Evolutionary conservation across 169 alveolate genomes (phyloP).

Genomic region (Babesia bigemina): DNA sequence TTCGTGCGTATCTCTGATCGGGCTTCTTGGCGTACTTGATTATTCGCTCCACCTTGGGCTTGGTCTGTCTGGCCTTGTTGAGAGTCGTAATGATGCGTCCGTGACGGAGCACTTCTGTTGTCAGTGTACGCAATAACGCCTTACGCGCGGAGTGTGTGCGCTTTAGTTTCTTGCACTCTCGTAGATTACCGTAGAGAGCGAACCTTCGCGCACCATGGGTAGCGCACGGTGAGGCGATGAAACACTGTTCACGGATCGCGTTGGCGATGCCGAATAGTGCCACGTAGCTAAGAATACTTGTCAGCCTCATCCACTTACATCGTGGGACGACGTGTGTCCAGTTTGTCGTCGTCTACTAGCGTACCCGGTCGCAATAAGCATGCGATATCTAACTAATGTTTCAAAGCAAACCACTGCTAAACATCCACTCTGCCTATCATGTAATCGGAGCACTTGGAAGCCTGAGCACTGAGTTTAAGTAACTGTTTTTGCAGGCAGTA

Average conservation of each 20-base stretch:
- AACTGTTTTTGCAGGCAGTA: too few relatives aligned
- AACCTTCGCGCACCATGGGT: background rate
- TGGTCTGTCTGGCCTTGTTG: constrained; percentile 78
- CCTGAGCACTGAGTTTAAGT: too few relatives aligned
- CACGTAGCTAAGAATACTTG: background rate
- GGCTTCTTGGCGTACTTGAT: constrained; percentile 75
- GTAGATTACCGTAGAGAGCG: constrained; percentile 47
- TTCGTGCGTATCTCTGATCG: constrained; percentile 67
- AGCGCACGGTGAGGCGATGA: background rate
- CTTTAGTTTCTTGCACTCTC: constrained; percentile 64
- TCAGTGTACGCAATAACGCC: constrained; percentile 78
- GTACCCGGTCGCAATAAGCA: background rate
- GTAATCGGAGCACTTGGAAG: too few relatives aligned
- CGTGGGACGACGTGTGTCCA: background rate
- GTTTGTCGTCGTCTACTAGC: background rate
- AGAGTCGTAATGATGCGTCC: constrained; percentile 78
- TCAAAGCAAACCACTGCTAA: too few relatives aligned
- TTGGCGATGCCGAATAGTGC: constrained; percentile 1
- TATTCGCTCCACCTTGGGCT: constrained; percentile 75
- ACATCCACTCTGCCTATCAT: too few relatives aligned
- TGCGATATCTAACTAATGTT: background rate
- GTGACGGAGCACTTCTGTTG: constrained; percentile 77
- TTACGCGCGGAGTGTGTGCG: constrained; percentile 73
- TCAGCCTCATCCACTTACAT: constrained; percentile 25
- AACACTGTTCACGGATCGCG: constrained; percentile 16